Percentiles rank a stretch among this genome's conserved stretches.
These are phyloP conservation scores for Cadophora malorum DNA, from an alignment of 2,329 filamentous ascomycete genomes.

Conservation along the genomic window DNA sequence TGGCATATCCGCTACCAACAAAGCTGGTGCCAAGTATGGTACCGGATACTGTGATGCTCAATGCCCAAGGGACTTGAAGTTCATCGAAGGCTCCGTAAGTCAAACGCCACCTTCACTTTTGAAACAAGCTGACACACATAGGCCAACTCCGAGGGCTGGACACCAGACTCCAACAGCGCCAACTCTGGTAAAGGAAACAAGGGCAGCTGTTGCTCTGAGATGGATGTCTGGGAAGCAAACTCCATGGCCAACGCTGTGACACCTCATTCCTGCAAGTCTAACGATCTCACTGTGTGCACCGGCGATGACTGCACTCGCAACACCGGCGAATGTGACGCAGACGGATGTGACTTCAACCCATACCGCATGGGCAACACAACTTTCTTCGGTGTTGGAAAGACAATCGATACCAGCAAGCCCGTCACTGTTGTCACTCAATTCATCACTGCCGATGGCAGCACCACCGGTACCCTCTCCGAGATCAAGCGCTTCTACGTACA, in stretches of 20 bases:
- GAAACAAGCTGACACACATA: conserved; percentile 38
- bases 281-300: conserved; percentile 53
- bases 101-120: background rate
- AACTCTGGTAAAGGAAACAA: conserved; percentile 60
- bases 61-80: conserved; percentile 59
- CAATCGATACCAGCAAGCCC: conserved; percentile 56
- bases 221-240: conserved; percentile 74
- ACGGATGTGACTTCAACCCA: conserved; percentile 67
- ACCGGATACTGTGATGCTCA: conserved; percentile 72
- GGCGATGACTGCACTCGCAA: conserved; percentile 55
- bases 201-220: conserved; percentile 71
- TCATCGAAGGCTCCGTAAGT: conserved; percentile 58
- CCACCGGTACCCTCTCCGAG: conserved; percentile 57
- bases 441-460: conserved; percentile 56
- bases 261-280: conserved; percentile 57
- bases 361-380: conserved; percentile 62
- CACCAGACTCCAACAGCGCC: conserved; percentile 52
- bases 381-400: conserved; percentile 62
- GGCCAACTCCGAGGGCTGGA: conserved; percentile 62
- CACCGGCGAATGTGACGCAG: conserved; percentile 62
- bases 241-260: conserved; percentile 52
- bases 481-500: conserved; percentile 65
- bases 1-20: conserved; percentile 58
- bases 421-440: conserved; percentile 68
- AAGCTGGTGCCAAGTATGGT: conserved; percentile 65